These are phyloP conservation scores for Silene conica DNA, from an alignment of 148 eudicot genomes.

Conservation along the genomic window DNA sequence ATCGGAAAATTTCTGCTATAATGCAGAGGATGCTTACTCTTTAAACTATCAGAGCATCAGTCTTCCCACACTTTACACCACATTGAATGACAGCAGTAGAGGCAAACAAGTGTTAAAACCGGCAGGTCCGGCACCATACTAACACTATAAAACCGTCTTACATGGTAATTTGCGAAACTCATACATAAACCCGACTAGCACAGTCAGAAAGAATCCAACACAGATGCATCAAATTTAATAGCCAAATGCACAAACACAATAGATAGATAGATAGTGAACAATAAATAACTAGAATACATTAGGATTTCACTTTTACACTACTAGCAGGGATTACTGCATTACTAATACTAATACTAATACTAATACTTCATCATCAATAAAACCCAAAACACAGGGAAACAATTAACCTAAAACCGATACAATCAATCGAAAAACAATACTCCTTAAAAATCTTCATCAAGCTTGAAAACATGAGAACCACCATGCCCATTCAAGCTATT, in stretches of 20 bases:
- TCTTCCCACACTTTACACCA: too few relatives aligned
- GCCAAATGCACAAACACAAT: neutral
- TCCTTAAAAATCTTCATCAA: constrained; percentile 59
- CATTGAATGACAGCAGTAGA: too few relatives aligned
- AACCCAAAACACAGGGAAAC: neutral
- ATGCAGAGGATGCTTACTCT: too few relatives aligned
- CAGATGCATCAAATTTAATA: too few relatives aligned
- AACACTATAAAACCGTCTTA: too few relatives aligned
- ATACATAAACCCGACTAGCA: too few relatives aligned
- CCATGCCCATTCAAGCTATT: constrained; percentile 45
- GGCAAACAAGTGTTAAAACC: too few relatives aligned
- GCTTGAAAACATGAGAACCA: constrained; percentile 47
- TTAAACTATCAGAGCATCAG: too few relatives aligned
- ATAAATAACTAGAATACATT: neutral
- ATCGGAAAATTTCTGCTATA: too few relatives aligned
- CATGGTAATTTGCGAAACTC: too few relatives aligned
- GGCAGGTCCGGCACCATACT: too few relatives aligned
- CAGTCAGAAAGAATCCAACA: too few relatives aligned
- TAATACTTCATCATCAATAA: neutral
- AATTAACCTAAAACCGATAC: neutral
- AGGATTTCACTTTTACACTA: neutral
- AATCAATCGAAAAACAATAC: neutral
- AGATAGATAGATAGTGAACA: neutral
- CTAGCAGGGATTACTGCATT: neutral
- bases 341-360: neutral